A percentile compares a stretch with the other conserved stretches of the same genome.
phyloP scores from a whole-genome alignment of 345 rosid species.

The Bruguiera sexangula region DNA sequence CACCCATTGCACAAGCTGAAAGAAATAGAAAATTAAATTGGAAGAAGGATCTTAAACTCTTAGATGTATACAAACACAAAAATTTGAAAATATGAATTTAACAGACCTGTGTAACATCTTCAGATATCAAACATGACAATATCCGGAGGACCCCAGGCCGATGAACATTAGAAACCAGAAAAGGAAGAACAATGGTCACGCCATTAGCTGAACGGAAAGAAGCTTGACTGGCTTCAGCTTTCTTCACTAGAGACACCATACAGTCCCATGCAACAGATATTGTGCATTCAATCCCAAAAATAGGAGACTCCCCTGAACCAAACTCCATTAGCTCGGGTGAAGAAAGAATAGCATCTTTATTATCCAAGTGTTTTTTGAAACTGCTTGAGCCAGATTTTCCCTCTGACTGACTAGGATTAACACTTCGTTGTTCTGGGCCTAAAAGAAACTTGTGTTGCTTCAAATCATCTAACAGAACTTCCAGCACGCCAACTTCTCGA shows the following conservation, averaged over 20 bases:
- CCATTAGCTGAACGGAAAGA: constrained; percentile 91
- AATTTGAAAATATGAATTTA: constrained; percentile 2
- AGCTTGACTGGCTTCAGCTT: constrained; percentile 87
- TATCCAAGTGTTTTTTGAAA: constrained; percentile 80
- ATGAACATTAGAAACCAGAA: constrained; percentile 72
- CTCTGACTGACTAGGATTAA: constrained; percentile 46
- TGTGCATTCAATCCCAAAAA: constrained; percentile 80
- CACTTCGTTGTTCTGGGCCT: constrained; percentile 57
- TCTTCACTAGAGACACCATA: constrained; percentile 83
- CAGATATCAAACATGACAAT: constrained; percentile 90
- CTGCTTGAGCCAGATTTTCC: constrained; percentile 66
- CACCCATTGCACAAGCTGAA: too few relatives aligned
- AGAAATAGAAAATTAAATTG: background rate
- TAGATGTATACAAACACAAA: background rate
- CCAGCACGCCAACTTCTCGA: constrained; percentile 96
- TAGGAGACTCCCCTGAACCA: constrained; percentile 69
- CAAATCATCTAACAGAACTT: constrained; percentile 89
- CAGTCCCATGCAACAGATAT: constrained; percentile 94
- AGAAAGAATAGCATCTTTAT: constrained; percentile 79
- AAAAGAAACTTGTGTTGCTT: constrained; percentile 88
- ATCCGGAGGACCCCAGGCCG: constrained; percentile 87
- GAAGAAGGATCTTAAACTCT: background rate
- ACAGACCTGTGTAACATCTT: constrained; percentile 80
- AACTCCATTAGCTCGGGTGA: constrained; percentile 88
- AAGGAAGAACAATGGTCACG: constrained; percentile 76